Base-by-base conservation (phyloP, 257 asterid genomes). In the Solanum chilense region DNA sequence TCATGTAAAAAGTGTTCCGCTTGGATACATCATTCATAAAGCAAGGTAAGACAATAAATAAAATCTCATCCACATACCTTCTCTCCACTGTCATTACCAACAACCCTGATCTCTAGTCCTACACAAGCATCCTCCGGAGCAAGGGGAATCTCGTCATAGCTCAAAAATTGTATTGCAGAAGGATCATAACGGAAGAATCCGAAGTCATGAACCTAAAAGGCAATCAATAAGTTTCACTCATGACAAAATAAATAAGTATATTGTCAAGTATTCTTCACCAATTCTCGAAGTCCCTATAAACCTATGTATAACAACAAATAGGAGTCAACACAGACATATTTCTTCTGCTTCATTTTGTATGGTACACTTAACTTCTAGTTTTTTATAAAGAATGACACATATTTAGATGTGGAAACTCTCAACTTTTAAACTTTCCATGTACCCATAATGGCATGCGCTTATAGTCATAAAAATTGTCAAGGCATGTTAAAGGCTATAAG, bases 21-120 rank as follows among this genome's bases (percentile, higher is more conserved):
- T 74, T 45, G 45, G 83, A 86, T 52, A 39, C 47, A 74, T 31
- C 58, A 84, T 73, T 41, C 80, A 84, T 47, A 92, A 87, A 83
- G 66, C 37, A 47, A 73, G 15, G 75, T 35, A 47, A n/a, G 29
- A 12, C 5, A 66, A 45, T 16, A 10, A 16, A 84, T 16, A 64
- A 81, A 27, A 49, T 31, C 49, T 60, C 6, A 66, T 47, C 52
- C 9, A 27, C 90, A 86, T 92, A 95, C 99, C 99, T 97, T 97
- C 91, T 97, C 99, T 87, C 99, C 99, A 92, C 99, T 97, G 89
- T 97, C 99, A 90, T 97, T 97, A 37, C 99, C 99, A 16, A 97
- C 99, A 87, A 97, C 99, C 94, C 99, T 93, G 87, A 97, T 96
- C 88, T 97, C 99, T 77, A 96, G 96, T 87, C 99, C 99, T 66